Percentiles rank a stretch among this genome's conserved stretches.
These are phyloP conservation scores for Oryza australiensis DNA, from an alignment of 176 grass and related monocot genomes.

Conservation along the genomic window DNA sequence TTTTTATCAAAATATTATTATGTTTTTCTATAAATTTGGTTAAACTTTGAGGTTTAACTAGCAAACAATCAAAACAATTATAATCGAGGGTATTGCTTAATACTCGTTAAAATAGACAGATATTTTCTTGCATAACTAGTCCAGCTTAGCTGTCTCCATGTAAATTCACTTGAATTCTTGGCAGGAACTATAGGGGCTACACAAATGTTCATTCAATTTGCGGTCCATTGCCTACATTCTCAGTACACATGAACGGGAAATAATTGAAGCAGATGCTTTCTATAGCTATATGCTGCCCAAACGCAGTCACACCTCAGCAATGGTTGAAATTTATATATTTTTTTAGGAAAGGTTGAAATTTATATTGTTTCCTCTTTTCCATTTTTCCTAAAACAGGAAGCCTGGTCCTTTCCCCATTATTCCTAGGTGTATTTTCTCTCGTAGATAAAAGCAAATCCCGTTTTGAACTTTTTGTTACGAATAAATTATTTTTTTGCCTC, in stretches of 20 bases:
- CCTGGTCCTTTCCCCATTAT: too few relatives aligned
- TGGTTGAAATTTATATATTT: not conserved
- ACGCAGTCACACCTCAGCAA: not conserved
- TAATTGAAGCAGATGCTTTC: not conserved
- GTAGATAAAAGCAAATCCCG: too few relatives aligned
- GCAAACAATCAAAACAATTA: too few relatives aligned
- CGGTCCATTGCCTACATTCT: not conserved
- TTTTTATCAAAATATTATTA: too few relatives aligned
- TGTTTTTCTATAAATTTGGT: too few relatives aligned
- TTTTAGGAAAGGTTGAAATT: not conserved
- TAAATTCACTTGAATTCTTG: not conserved
- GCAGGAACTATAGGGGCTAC: not conserved
- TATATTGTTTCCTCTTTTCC: not conserved
- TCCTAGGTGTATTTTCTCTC: too few relatives aligned
- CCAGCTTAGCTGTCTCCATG: not conserved
- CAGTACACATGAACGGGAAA: not conserved
- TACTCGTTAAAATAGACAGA: not conserved
- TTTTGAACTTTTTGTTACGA: too few relatives aligned
- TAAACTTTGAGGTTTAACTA: too few relatives aligned
- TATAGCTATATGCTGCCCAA: not conserved
- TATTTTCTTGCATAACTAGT: not conserved
- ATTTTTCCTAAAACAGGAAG: too few relatives aligned
- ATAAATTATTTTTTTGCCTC: too few relatives aligned
- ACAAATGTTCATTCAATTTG: conserved; percentile 3
- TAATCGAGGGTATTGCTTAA: too few relatives aligned